Evolutionary conservation across 495 filamentous ascomycete genomes (phyloP), one percentile per base, ranked within the genome.

Genomic region (Aspergillus avenaceus): DNA sequence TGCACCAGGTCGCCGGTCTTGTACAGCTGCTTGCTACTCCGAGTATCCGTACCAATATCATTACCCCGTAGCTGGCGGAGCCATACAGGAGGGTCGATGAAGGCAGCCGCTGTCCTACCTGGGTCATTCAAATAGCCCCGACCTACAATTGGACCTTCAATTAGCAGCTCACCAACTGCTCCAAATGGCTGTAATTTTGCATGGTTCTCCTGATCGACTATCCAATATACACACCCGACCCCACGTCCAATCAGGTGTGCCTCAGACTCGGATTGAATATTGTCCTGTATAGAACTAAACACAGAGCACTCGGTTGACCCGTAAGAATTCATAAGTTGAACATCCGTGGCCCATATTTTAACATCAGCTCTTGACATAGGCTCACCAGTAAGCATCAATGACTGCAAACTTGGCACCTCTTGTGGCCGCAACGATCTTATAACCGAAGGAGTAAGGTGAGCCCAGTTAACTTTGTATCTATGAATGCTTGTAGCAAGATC

Each of bases 401-500:
- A 58, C 16, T 51, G 50, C 11, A 71, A 47, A 13, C 41, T 41
- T n/a, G 62, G 54, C 11, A 64, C 40, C 7, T 57, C 43, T n/a
- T 47, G 27, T 0, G 66, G 62, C 18, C 44, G 36, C 1, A 70
- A 40, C 5, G 50, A 42, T 8, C 58, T 53, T 8, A 56, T 52
- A 12, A 69, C 58, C 2, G 65, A 62, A 0, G 70, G 64, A 11
- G 66, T 64, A 21, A 74, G 52, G 3, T 47, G 45, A 1, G 53
- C 51, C 44, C 75, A 52, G 14, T 53, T 70, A 8, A 60, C 65
- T 11, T 47, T 37, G 31, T 61, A 50, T 40, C 50, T 24, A 9
- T 55, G 51, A 25, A 75, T 69, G 1, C 52, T 58, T 0, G 53
- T 50, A 8, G 50, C 48, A 4, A 78, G 49, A 44, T 73, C 51